Evolutionary conservation across 148 eudicot genomes (phyloP).

Genomic region (Fagopyrum esculentum): DNA sequence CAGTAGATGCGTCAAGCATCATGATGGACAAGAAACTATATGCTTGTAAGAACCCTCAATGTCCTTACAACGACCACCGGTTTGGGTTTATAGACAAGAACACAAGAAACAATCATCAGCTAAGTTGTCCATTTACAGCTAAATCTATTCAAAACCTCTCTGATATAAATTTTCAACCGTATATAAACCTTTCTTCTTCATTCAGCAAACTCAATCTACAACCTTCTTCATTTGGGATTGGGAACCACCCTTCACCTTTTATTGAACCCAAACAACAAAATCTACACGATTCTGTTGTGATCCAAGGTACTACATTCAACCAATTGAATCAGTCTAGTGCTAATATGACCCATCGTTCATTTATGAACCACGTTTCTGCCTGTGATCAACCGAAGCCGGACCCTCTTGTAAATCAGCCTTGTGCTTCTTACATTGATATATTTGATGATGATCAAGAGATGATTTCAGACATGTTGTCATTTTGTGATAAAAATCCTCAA

Average conservation of each 20-base stretch:
- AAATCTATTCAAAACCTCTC: neutral
- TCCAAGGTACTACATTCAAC: neutral
- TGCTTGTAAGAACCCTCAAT: neutral
- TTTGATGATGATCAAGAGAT: slow-evolving; percentile 18
- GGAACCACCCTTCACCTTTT: neutral
- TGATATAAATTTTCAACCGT: neutral
- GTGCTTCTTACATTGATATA: slow-evolving; percentile 10
- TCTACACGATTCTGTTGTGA: neutral
- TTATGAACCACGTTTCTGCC: neutral
- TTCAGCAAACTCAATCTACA: neutral
- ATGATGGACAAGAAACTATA: neutral
- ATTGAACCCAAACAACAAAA: neutral
- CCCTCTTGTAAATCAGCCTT: neutral
- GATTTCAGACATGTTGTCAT: slow-evolving; percentile 17
- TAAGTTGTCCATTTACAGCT: slow-evolving; percentile 14
- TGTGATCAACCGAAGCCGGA: neutral
- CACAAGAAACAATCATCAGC: slow-evolving; percentile 23
- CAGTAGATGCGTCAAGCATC: neutral
- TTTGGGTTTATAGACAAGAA: slow-evolving; percentile 18
- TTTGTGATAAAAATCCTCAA: neutral
- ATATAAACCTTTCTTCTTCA: neutral
- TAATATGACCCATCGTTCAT: too few relatives aligned
- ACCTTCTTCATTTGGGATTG: neutral
- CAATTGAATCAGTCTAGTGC: neutral
- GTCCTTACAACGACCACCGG: slow-evolving; percentile 11